Percentiles rank a stretch among this genome's conserved stretches.
Conservation (phyloP, 2,329 filamentous ascomycete species). For the Fusarium multiceps region DNA sequence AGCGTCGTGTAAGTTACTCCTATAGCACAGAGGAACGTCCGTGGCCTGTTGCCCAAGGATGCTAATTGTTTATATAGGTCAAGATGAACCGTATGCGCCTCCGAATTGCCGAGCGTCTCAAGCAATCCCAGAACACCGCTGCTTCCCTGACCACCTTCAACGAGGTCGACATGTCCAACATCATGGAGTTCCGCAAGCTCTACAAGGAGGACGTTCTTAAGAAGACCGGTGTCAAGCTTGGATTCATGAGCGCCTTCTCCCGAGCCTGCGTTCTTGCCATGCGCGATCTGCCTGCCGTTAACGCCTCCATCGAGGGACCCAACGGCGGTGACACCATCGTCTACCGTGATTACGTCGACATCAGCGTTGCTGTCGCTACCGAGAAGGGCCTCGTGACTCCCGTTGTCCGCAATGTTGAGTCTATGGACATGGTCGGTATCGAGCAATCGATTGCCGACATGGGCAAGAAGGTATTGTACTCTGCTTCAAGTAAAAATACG, state of each 20-base stretch:
- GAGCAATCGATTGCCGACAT: constrained; percentile 93
- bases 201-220: constrained; percentile 98
- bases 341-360: constrained; percentile 97
- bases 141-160: constrained; percentile 98
- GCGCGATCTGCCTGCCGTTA: constrained; percentile 93
- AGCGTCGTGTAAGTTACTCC: constrained; percentile 77
- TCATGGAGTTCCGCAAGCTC: constrained; percentile 96
- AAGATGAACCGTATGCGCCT: constrained; percentile 99
- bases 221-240: constrained; percentile 96
- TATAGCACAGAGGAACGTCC: background rate
- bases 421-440: constrained; percentile 86
- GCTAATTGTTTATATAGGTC: constrained; percentile 66
- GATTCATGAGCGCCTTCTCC: constrained; percentile 99
- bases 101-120: constrained; percentile 94
- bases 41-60: background rate
- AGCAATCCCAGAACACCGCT: constrained; percentile 99
- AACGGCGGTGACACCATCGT: constrained; percentile 97
- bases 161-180: constrained; percentile 97
- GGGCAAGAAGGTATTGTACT: constrained; percentile 82
- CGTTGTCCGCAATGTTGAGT: constrained; percentile 92
- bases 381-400: constrained; percentile 98
- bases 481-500: background rate
- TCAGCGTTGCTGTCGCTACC: constrained; percentile 95
- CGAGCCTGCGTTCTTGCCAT: constrained; percentile 90
- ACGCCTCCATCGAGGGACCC: constrained; percentile 95